Evolutionary conservation across 495 filamentous ascomycete species (phyloP), one percentile per base, ranked within the genome.

Genomic region (Daldinia grandis): DNA sequence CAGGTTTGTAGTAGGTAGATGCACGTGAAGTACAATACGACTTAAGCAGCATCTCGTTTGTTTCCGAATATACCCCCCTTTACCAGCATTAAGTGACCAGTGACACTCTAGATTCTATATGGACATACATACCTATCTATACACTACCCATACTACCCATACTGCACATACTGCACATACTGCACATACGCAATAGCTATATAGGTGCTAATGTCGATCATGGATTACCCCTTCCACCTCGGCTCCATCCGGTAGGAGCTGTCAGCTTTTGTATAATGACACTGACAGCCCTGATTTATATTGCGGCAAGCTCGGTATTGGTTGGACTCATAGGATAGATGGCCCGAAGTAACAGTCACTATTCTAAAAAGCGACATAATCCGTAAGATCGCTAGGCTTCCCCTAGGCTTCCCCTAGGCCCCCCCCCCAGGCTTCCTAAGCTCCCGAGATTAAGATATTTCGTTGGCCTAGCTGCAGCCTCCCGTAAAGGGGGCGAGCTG

Each of bases 221-320:
- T 65, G 64, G 64, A 68, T 38, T 33, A 54, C 47, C 64, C 62
- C 63, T 50, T 68, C 27, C 54, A 49, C 35, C 56, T 72, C 69
- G 69, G 70, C 61, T 65, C 62, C 58, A 65, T 68, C 70, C 70
- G 70, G 65, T 65, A 35, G 38, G 54, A 72, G 55, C 55, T 68
- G 59, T 72, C 64, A 72, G 56, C 69, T 67, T 40, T 72, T 64
- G 53, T 62, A 42, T 65, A 40, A 53, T 42, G 56, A 62, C 61
- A 53, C 35, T 58, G 21, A 60, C 53, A 73, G 66, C 65, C 64
- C 53, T 62, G 66, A 31, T 25, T 71, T 51, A 62, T 68, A 72
- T 68, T 60, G 51, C 54, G 47, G 37, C 55, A n/a, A 64, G 61
- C 56, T 62, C 61, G 38, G 57, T 54, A 69, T 73, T 73, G 70